These are phyloP conservation scores for Ramularia endophylla DNA, from an alignment of 2,329 filamentous ascomycete species.

Conservation along the genomic window DNA sequence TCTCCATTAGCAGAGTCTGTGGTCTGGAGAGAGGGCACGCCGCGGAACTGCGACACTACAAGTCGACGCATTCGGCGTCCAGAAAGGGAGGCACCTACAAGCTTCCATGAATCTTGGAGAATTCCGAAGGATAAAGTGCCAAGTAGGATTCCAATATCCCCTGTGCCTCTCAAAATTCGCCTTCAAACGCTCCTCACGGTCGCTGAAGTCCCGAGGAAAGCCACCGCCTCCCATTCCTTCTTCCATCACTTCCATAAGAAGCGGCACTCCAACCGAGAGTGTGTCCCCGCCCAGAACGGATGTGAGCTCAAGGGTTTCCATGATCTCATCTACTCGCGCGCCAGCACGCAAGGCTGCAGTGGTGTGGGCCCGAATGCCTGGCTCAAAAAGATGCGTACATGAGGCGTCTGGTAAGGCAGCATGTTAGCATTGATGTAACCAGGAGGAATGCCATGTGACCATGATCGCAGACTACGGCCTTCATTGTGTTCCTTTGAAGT, in stretches of 20 bases:
- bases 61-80: too few relatives aligned
- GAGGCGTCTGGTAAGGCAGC: slow-evolving; percentile 28
- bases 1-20: too few relatives aligned
- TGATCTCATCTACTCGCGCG: slow-evolving; percentile 38
- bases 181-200: slow-evolving; percentile 2
- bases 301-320: slow-evolving; percentile 42
- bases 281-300: slow-evolving; percentile 44
- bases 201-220: not conserved
- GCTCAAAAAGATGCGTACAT: slow-evolving; percentile 41
- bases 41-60: too few relatives aligned
- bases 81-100: too few relatives aligned
- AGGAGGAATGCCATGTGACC: too few relatives aligned
- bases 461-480: too few relatives aligned
- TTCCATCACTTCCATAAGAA: slow-evolving; percentile 42
- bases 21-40: too few relatives aligned
- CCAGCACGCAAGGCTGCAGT: slow-evolving; percentile 36
- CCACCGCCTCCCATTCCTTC: slow-evolving; percentile 30
- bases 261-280: slow-evolving; percentile 39
- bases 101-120: slow-evolving; percentile 45
- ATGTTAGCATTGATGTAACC: too few relatives aligned
- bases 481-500: too few relatives aligned
- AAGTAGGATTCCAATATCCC: slow-evolving; percentile 5
- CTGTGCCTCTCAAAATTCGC: slow-evolving; percentile 3
- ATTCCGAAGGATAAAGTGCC: slow-evolving; percentile 38
- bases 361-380: slow-evolving; percentile 39